Base-by-base conservation (phyloP, 1,139 yeast genomes). In the Magnusiomyces sp. region DNA sequence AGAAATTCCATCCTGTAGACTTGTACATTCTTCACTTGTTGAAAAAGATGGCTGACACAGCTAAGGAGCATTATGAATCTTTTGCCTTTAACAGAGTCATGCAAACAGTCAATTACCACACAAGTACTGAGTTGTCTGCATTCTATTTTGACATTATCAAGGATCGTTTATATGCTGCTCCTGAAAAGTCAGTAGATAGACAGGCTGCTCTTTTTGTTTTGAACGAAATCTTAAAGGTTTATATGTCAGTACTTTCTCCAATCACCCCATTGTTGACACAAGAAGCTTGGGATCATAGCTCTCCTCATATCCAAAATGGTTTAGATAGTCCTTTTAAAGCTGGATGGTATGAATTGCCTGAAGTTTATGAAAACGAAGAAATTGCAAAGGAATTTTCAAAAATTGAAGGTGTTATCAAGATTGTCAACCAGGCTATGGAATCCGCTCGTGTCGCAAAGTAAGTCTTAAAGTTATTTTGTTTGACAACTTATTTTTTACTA, bases 91-190 rank as follows among this genome's bases (percentile, higher is more conserved):
- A 86, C 52, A 75, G 80, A 56, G 85, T 81, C 2, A 66, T 71
- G 17, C 81, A 82, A 54, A 75, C 76, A 2, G 60, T 88, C 17
- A 83, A 83, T 59, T 76, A 79, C 51, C 89, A 87, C 61, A 77
- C 88, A 73, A 88, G 83, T 61, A 76, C 79, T 19, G 80, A 80
- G 20, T 73, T 90, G 52, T 87, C 96, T 39, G 79, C 97, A 0
- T 72, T 84, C 44, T 92, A 92, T 65, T 89, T 92, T 65, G 95
- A 89, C 61, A 75, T 87, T 38, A 78, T 85, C 46, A 94, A 92
- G 62, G 98, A 92, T 61, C 72, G 85, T 49, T 73, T 92, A 20
- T 92, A 92, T 64, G 85, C 95, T 0, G 37, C 51, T 2, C 46
- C 45, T 6, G 41, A 38, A 9, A 33, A 46, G 31, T 48, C 51